Base-by-base conservation (phyloP, 1,139 yeast genomes). In the Suhomyces terraborum region DNA sequence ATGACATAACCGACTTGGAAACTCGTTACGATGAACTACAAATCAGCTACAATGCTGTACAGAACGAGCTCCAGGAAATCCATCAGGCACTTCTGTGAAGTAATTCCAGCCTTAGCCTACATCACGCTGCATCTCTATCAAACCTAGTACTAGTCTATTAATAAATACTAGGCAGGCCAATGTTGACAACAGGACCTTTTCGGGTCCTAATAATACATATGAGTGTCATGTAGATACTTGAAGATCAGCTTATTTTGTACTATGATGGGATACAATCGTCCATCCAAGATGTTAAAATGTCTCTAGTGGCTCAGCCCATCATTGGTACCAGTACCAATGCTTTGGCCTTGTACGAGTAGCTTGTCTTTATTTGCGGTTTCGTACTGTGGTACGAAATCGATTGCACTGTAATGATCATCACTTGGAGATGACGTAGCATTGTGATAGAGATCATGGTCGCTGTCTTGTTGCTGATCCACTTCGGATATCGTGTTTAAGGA, bases 371-470 rank as follows among this genome's bases (percentile, higher is more conserved):
- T 57, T 2, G 62, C 59, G 6, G 55, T 48, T 42, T 65, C 64
- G 50, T 71, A 71, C 45, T 59, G 61, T 1, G 77, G 77, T 4
- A 70, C 77, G 44, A 53, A 64, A 40, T 69, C 75, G 13, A 57
- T 56, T 8, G 52, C 51, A 29, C 59, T 60, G 32, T 58, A 53
- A 41, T 54, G 59, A 27, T 61, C 61, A 19, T 53, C 55, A 17
- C 24, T 19, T 7, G n/a, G 22, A 17, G 32, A 18, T 8, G 36
- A 8, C 3, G 36, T 16, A 12, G 50, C 54, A 30, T 48, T 50
- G 26, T 49, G 52, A 40, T 47, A 42, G 16, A 40, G 40, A 28
- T 48, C 46, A 31, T 44, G 47, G 23, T 45, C 49, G 17, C 32
- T 35, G 17, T 35, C 36, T 2, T 34, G 33, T 6, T 17, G 35